Evolutionary conservation across 106 monocot genomes (phyloP).

Genomic region (Platanthera zijinensis): DNA sequence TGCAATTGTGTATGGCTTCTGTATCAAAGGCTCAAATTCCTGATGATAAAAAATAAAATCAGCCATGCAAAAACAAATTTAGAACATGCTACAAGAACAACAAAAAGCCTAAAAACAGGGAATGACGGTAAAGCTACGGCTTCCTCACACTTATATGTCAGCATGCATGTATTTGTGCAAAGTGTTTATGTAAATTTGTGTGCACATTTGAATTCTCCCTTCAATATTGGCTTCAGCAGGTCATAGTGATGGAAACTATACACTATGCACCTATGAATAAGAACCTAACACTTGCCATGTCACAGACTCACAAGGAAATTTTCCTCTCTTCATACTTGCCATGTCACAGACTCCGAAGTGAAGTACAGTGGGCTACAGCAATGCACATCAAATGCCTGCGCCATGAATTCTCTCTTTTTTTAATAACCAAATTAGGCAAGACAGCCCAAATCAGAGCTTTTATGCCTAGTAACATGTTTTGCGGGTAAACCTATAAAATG

Average conservation of each 20-base stretch:
- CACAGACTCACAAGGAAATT: not conserved
- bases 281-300: not conserved
- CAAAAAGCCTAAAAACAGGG: not conserved
- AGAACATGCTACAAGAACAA: not conserved
- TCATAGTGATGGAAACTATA: not conserved
- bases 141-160: not conserved
- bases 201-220: not conserved
- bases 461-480: not conserved
- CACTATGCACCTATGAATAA: not conserved
- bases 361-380: not conserved
- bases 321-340: not conserved
- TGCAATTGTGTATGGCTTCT: constrained; percentile 95
- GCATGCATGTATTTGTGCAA: not conserved
- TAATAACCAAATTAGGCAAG: not conserved
- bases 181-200: not conserved
- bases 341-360: not conserved
- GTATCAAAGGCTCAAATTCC: constrained; percentile 96
- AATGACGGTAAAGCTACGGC: not conserved
- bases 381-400: not conserved
- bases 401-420: not conserved
- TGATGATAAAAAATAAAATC: constrained; percentile 15
- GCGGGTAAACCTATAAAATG: not conserved
- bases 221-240: not conserved
- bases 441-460: not conserved
- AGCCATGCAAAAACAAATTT: not conserved